phyloP scores from a whole-genome alignment of 257 asterid species.

The Solanum acaule region DNA sequence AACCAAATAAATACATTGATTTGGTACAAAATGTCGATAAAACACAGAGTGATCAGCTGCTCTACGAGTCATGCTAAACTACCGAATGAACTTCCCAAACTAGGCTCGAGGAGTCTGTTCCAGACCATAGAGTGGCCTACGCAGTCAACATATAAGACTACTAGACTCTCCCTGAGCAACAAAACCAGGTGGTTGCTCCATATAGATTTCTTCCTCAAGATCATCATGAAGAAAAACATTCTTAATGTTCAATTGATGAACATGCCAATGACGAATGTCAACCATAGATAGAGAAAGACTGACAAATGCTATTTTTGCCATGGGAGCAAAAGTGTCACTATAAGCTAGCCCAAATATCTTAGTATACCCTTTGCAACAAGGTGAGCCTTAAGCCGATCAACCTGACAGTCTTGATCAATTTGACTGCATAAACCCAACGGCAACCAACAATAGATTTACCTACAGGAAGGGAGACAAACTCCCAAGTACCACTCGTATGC shows the following conservation, averaged over 20 bases:
- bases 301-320: background rate
- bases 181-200: too few species aligned
- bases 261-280: background rate
- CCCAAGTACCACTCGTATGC: background rate
- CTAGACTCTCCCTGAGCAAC: background rate
- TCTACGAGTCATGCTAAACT: background rate
- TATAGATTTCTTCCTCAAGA: background rate
- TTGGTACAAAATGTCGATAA: background rate
- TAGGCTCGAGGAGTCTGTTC: background rate
- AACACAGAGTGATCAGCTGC: background rate
- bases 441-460: background rate
- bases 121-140: background rate
- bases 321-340: background rate
- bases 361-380: background rate
- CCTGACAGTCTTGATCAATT: background rate
- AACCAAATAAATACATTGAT: background rate
- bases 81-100: background rate
- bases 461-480: background rate
- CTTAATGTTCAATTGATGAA: too few species aligned
- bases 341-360: background rate
- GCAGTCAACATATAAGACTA: background rate
- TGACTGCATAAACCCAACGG: background rate
- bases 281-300: background rate
- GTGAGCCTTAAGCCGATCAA: background rate
- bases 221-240: background rate